Percentiles rank a stretch among this genome's conserved stretches.
Evolutionary conservation across 495 filamentous ascomycete genomes (phyloP).

Genomic region (Podospora australis): DNA sequence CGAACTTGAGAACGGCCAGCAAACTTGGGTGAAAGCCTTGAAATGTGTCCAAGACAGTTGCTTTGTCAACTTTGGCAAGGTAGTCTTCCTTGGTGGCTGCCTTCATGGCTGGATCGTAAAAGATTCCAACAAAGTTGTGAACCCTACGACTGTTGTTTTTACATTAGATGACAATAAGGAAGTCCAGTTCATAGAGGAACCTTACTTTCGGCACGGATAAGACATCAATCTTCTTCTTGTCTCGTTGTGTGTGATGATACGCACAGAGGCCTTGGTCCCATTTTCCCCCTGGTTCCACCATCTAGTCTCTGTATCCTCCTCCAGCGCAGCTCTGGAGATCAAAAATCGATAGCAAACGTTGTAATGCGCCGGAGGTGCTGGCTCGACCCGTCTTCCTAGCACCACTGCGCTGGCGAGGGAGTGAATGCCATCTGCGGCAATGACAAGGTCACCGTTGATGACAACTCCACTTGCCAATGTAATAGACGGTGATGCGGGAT

Average conservation of each 20-base stretch:
- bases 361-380: background rate
- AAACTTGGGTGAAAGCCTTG: conserved; percentile 16
- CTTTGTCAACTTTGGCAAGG: conserved; percentile 15
- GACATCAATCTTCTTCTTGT: background rate
- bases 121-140: conserved; percentile 36
- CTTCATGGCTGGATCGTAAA: conserved; percentile 18
- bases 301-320: background rate
- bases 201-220: background rate
- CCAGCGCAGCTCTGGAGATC: background rate
- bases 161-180: no score
- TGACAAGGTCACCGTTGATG: background rate
- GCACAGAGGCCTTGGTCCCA: background rate
- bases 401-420: background rate
- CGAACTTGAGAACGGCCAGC: conserved; percentile 6
- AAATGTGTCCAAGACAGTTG: conserved; percentile 11
- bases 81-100: conserved; percentile 18
- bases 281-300: background rate
- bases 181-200: no score
- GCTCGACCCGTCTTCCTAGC: conserved; percentile 18
- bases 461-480: background rate
- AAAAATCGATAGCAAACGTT: background rate
- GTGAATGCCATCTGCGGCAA: background rate
- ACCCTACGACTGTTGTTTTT: conserved; percentile 6
- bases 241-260: background rate
- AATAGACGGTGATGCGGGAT: background rate